Evolutionary conservation across 345 rosid genomes (phyloP).

Genomic region (Conringia planisiliqua): DNA sequence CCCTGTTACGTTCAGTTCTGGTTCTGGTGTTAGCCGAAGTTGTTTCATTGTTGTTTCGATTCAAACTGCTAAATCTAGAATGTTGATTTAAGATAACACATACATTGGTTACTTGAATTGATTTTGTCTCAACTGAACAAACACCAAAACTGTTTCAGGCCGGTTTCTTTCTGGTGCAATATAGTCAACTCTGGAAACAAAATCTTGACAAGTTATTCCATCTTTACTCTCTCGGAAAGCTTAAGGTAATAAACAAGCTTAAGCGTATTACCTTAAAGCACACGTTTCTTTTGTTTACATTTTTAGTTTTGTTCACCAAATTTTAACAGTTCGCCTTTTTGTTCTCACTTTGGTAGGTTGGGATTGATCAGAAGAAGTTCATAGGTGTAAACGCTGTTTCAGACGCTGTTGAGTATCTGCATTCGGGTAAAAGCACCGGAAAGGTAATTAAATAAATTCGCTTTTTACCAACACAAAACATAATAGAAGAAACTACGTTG

Average conservation of each 20-base stretch:
- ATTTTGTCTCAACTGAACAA: background rate
- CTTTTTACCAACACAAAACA: background rate
- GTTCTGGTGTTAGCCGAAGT: background rate
- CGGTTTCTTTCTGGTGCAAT: slow-evolving; percentile 84
- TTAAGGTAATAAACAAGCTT: slow-evolving; percentile 52
- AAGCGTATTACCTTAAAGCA: background rate
- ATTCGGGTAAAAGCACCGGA: slow-evolving; percentile 94
- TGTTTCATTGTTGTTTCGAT: background rate
- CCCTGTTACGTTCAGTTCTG: background rate
- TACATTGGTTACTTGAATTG: background rate
- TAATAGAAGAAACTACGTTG: background rate
- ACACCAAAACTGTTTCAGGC: slow-evolving; percentile 47
- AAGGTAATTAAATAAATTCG: slow-evolving; percentile 45
- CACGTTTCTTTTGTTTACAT: background rate
- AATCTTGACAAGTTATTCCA: slow-evolving; percentile 63
- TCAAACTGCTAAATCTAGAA: background rate
- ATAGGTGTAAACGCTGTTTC: slow-evolving; percentile 61
- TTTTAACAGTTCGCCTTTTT: background rate
- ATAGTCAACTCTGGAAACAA: slow-evolving; percentile 71
- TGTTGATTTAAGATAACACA: background rate
- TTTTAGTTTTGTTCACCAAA: background rate
- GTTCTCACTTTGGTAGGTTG: slow-evolving; percentile 41
- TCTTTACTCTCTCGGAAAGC: slow-evolving; percentile 75
- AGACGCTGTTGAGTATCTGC: slow-evolving; percentile 95
- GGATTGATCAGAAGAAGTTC: slow-evolving; percentile 68